Evolutionary conservation across 345 rosid genomes (phyloP).

Genomic region (Turritis glabra): DNA sequence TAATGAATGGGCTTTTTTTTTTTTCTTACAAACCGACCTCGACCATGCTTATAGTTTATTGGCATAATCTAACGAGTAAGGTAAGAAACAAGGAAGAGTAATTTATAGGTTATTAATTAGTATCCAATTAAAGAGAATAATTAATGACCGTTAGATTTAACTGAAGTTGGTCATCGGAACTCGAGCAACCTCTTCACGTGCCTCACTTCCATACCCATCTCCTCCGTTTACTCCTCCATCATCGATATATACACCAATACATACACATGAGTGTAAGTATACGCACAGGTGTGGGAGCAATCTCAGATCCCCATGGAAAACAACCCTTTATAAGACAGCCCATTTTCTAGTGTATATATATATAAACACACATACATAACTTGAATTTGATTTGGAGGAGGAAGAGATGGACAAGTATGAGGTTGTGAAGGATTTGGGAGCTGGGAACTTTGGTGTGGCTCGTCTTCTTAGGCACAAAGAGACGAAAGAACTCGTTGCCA

Average conservation of each 20-base stretch:
- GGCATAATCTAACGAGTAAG: constrained; percentile 1
- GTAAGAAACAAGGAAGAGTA: constrained; percentile 2
- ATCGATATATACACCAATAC: constrained; percentile 21
- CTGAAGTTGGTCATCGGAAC: constrained; percentile 16
- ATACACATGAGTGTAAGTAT: constrained; percentile 16
- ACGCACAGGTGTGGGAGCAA: background rate
- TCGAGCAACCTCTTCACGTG: constrained; percentile 37
- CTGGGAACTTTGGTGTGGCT: constrained; percentile 93
- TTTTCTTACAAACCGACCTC: constrained; percentile 35
- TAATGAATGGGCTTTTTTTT: constrained; percentile 21
- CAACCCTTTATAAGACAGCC: constrained; percentile 21
- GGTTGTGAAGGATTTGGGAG: constrained; percentile 82
- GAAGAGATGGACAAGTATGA: constrained; percentile 77
- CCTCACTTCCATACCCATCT: constrained; percentile 33
- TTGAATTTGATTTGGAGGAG: background rate
- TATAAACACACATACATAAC: background rate
- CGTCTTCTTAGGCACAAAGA: constrained; percentile 85
- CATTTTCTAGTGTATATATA: background rate
- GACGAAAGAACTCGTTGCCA: constrained; percentile 79
- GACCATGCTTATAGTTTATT: background rate
- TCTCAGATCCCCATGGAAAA: constrained; percentile 38
- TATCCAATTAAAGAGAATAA: background rate
- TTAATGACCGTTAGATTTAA: constrained; percentile 27
- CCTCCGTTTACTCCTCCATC: constrained; percentile 38
- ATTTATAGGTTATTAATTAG: background rate